Base-by-base conservation (phyloP, 1,284 basidiomycete genomes). In the Lignosus rhinocerotis region DNA sequence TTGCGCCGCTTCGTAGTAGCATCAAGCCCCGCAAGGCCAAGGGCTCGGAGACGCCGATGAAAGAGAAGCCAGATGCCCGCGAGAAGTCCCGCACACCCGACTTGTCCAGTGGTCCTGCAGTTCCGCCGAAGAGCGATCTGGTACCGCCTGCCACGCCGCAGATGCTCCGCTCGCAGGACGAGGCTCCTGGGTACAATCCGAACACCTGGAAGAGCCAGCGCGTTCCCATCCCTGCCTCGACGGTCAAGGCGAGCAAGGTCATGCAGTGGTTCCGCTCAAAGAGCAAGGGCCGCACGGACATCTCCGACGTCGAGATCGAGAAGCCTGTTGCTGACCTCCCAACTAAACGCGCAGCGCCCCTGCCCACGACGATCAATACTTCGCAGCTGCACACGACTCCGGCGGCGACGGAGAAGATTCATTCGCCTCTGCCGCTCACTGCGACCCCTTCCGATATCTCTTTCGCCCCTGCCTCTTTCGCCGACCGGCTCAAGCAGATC, bases 211-310 rank as follows among this genome's bases (percentile, higher is more conserved):
- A 60, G 53, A 56, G 62, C 51, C 57, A 63, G 39, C 61, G 63
- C n/a, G 52, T 55, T 72, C 75, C 41, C 6, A 80, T 87, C 72
- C 80, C 81, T 3, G 89, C 87, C 1, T 88, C 85, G 59, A 86
- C 87, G 9, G 87, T 78, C 70, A 91, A 91, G 72, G 88, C 89
- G 6, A 81, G 80, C 65, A 88, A 83, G 66, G 89, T 91, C 25
- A 92, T 92, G 89, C 83, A 88, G 55, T 92, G 89, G 89, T 91
- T 92, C 79, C 78, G 89, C 71, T 80, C 82, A 58, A 84, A 81
- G 74, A 87, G 85, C 70, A 88, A 85, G 66, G 83, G 79, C 34
- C 69, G 65, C 41, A 70, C 69, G 19, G 71, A 67, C 38, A 58
- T 71, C 34, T 61, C 74, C 5, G 75, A 74, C 41, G 73, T 71